These are phyloP conservation scores for Striga asiatica DNA, from an alignment of 257 asterid species.

Conservation along the genomic window DNA sequence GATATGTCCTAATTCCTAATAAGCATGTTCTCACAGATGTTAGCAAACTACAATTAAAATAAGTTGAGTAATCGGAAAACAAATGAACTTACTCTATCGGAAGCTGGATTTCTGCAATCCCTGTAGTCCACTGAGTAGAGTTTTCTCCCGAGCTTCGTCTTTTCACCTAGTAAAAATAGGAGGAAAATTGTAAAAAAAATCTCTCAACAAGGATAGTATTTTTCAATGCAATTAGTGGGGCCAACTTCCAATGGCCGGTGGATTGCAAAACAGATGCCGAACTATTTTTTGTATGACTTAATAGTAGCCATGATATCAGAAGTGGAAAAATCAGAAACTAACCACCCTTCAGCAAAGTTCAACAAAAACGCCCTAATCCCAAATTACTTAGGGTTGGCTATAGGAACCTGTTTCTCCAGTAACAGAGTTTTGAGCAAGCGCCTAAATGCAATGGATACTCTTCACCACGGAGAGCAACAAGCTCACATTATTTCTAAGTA, in stretches of 20 bases:
- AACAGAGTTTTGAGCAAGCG: no score
- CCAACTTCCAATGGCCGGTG: not conserved
- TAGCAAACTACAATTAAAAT: not conserved
- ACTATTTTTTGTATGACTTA: not conserved
- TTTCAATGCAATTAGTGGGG: constrained; percentile 3
- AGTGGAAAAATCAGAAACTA: not conserved
- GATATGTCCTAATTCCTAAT: not conserved
- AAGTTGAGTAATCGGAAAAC: not conserved
- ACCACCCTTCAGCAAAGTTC: not conserved
- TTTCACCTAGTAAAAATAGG: constrained; percentile 49
- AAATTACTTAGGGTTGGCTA: no score
- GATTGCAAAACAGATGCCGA: not conserved
- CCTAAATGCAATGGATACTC: no score
- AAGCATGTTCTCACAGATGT: not conserved
- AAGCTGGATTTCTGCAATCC: constrained; percentile 96
- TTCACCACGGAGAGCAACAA: not conserved
- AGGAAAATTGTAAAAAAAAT: constrained; percentile 4
- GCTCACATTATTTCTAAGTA: not conserved
- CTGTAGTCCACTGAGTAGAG: constrained; percentile 99
- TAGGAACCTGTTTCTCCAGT: no score
- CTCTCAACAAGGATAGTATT: constrained; percentile 1
- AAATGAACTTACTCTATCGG: constrained; percentile 72
- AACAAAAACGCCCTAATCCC: no score
- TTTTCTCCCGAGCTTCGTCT: constrained; percentile 81
- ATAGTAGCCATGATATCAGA: not conserved